These are phyloP conservation scores for Davidsoniella eucalypti DNA, from an alignment of 2,329 filamentous ascomycete genomes.

Conservation along the genomic window DNA sequence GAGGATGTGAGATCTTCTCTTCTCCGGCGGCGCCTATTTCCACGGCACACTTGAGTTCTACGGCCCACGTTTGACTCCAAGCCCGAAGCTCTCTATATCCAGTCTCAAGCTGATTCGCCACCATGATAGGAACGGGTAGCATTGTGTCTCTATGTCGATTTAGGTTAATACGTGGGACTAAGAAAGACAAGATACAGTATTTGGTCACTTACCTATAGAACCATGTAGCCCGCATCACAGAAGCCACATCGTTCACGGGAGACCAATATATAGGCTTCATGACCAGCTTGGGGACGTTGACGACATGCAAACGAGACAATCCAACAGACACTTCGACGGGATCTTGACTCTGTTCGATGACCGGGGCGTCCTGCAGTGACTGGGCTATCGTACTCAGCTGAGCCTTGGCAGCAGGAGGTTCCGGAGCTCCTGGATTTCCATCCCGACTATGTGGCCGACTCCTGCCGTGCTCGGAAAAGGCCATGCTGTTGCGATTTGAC, in stretches of 20 bases:
- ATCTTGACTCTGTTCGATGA: too few species aligned
- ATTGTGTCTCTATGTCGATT: slow-evolving; percentile 50
- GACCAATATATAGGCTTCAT: slow-evolving; percentile 99
- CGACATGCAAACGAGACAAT: slow-evolving; percentile 75
- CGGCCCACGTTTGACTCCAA: slow-evolving; percentile 83
- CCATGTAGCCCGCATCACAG: slow-evolving; percentile 79
- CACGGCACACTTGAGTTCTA: slow-evolving; percentile 78
- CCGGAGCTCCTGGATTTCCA: not conserved
- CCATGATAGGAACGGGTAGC: slow-evolving; percentile 67
- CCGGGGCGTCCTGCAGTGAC: too few species aligned
- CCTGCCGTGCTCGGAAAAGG: not conserved
- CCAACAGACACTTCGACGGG: slow-evolving; percentile 58
- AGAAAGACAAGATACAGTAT: not conserved
- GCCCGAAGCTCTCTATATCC: slow-evolving; percentile 75
- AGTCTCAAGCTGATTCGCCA: slow-evolving; percentile 85
- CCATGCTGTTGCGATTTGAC: slow-evolving; percentile 1
- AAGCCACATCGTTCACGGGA: slow-evolving; percentile 73
- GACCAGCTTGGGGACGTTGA: slow-evolving; percentile 62
- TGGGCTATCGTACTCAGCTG: too few species aligned
- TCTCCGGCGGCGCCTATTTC: slow-evolving; percentile 82
- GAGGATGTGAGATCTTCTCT: slow-evolving; percentile 68
- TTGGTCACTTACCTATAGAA: slow-evolving; percentile 53
- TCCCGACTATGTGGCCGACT: slow-evolving; percentile 1
- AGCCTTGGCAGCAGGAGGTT: too few species aligned
- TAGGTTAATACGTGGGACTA: not conserved